These are phyloP conservation scores for Graphiopsis chlorocephala DNA, from an alignment of 2,329 filamentous ascomycete species.

Conservation along the genomic window DNA sequence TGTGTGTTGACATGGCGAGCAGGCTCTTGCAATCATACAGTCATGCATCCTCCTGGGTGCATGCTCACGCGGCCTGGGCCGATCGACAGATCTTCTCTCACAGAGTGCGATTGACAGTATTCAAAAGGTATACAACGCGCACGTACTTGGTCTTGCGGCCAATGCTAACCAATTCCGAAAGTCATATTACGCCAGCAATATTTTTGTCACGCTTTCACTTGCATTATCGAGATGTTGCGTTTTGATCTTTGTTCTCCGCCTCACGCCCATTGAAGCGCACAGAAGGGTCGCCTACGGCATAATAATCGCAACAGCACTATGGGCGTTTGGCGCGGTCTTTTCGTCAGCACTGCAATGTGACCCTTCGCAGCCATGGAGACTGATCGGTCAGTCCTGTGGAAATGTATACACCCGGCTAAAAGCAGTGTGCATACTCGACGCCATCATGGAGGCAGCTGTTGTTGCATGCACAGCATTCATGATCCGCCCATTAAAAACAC, in stretches of 20 bases:
- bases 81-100: constrained; percentile 16
- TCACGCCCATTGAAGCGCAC: constrained; percentile 20
- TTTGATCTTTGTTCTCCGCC: constrained; percentile 20
- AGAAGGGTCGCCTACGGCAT: constrained; percentile 15
- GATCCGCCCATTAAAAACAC: constrained; percentile 8
- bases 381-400: constrained; percentile 4
- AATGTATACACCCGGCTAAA: constrained; percentile 5
- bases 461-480: constrained; percentile 12
- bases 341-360: constrained; percentile 22
- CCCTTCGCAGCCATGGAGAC: constrained; percentile 17
- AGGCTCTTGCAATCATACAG: constrained; percentile 18
- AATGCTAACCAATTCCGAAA: neutral
- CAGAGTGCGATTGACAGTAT: neutral
- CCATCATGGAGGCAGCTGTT: constrained; percentile 3
- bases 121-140: neutral
- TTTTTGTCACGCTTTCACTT: constrained; percentile 18
- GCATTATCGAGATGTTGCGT: constrained; percentile 21
- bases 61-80: constrained; percentile 21
- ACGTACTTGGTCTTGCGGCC: neutral
- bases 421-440: constrained; percentile 9
- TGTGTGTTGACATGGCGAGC: neutral
- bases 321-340: constrained; percentile 19
- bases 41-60: constrained; percentile 19
- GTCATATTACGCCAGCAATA: constrained; percentile 22
- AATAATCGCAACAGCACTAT: constrained; percentile 13